Percentiles rank a stretch among this genome's conserved stretches.
phyloP scores from a whole-genome alignment of 768 basidiomycete species.

The Boletus huronensis region DNA sequence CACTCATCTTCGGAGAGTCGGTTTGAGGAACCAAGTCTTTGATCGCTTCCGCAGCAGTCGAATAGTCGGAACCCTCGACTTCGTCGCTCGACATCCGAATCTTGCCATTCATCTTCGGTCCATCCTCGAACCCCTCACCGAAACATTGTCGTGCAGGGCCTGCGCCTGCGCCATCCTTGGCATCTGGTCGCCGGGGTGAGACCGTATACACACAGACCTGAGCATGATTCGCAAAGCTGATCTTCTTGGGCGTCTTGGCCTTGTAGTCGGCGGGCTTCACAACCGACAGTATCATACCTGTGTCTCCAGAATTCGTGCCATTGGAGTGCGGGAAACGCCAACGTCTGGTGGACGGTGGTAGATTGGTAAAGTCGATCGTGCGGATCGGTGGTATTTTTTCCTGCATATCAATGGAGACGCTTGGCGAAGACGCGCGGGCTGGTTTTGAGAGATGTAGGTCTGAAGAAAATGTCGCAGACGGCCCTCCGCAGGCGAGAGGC shows the following conservation, averaged over 20 bases:
- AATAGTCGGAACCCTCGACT: neutral
- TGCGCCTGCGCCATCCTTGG: neutral
- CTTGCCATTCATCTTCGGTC: neutral
- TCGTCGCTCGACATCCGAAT: neutral
- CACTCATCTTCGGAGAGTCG: neutral
- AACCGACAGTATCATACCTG: neutral
- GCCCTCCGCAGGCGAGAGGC: neutral
- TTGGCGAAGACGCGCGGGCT: neutral
- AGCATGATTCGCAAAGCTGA: constrained; percentile 24
- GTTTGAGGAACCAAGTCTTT: neutral
- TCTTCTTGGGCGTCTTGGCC: constrained; percentile 25
- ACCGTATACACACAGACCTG: constrained; percentile 17
- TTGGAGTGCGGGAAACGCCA: constrained; percentile 6
- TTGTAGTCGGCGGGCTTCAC: constrained; percentile 7
- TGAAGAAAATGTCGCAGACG: neutral
- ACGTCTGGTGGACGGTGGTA: constrained; percentile 10
- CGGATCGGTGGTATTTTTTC: constrained; percentile 7
- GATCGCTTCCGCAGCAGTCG: neutral
- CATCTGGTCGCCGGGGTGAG: constrained; percentile 9
- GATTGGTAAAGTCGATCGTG: constrained; percentile 30
- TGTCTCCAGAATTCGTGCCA: neutral
- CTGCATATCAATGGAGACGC: neutral
- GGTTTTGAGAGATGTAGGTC: neutral
- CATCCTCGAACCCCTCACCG: neutral
- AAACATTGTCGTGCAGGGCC: neutral